Percentiles rank a stretch among this genome's conserved stretches.
Conservation (phyloP, 176 grass and related monocot genomes). For the Musa beccarii region DNA sequence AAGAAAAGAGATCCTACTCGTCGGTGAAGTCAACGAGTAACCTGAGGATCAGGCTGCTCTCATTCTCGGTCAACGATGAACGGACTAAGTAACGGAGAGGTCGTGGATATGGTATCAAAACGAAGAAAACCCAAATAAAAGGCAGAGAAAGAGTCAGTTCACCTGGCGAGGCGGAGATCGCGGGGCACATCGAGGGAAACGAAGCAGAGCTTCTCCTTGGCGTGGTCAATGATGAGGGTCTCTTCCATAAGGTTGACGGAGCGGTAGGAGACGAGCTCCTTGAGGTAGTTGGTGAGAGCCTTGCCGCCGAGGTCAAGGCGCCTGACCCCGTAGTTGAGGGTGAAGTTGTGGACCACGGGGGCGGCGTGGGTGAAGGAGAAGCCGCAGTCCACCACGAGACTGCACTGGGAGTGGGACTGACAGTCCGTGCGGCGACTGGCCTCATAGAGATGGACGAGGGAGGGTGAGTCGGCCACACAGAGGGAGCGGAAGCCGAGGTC, state of each 20-base stretch:
- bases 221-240: conserved; percentile 85
- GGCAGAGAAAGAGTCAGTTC: neutral
- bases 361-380: conserved; percentile 93
- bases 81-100: neutral
- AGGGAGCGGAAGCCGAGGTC: conserved; percentile 73
- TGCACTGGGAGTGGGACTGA: conserved; percentile 40
- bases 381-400: conserved; percentile 81
- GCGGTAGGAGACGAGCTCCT: conserved; percentile 83
- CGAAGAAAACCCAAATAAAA: neutral
- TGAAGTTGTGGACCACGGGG: conserved; percentile 78
- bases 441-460: conserved; percentile 85
- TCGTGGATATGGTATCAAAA: neutral
- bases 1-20: neutral
- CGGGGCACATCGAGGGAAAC: conserved; percentile 72
- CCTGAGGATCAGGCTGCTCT: neutral
- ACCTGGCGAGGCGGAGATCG: conserved; percentile 76
- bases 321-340: conserved; percentile 68
- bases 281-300: conserved; percentile 90
- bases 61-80: neutral
- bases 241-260: conserved; percentile 95
- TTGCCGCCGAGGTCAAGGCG: conserved; percentile 93
- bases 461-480: conserved; percentile 70
- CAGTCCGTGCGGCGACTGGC: conserved; percentile 27
- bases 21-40: neutral
- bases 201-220: conserved; percentile 92